These are phyloP conservation scores for Pterulicium gracile DNA, from an alignment of 1,284 basidiomycete species.

Conservation along the genomic window DNA sequence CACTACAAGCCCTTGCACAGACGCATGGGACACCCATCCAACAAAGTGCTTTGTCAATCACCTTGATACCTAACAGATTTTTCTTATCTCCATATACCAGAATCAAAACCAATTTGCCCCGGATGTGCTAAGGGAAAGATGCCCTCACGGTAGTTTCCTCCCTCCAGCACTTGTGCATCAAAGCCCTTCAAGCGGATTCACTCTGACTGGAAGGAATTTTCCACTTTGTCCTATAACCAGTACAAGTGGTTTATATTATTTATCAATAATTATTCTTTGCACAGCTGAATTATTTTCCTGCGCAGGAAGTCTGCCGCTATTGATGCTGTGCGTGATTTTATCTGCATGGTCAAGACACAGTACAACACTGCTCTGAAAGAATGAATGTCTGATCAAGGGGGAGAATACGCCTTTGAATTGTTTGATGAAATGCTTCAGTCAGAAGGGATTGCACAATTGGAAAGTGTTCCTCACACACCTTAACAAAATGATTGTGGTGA, in stretches of 20 bases:
- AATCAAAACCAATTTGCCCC: conserved; percentile 9
- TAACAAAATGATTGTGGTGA: conserved; percentile 11
- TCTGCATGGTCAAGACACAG: conserved; percentile 15
- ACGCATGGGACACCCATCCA: conserved; percentile 9
- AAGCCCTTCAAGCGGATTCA: conserved; percentile 15
- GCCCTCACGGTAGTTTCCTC: conserved; percentile 10
- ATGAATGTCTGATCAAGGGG: conserved; percentile 13
- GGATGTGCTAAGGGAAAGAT: conserved; percentile 19
- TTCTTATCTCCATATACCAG: conserved; percentile 10
- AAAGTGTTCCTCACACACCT: conserved; percentile 8
- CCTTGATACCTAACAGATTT: conserved; percentile 7
- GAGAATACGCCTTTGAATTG: conserved; percentile 10
- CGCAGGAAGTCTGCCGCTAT: background rate
- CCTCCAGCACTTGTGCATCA: conserved; percentile 8
- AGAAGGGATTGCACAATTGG: conserved; percentile 7
- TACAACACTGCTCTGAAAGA: conserved; percentile 13
- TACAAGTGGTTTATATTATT: conserved; percentile 19
- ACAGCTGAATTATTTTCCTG: conserved; percentile 7
- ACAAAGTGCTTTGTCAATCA: conserved; percentile 9
- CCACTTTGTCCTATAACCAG: conserved; percentile 13
- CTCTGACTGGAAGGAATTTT: conserved; percentile 16
- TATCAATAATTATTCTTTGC: conserved; percentile 18
- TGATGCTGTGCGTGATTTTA: background rate
- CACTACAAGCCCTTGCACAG: conserved; percentile 9
- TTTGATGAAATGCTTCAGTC: conserved; percentile 11